Conservation (phyloP, 2,329 filamentous ascomycete species). For the Grosmannia huntii region DNA sequence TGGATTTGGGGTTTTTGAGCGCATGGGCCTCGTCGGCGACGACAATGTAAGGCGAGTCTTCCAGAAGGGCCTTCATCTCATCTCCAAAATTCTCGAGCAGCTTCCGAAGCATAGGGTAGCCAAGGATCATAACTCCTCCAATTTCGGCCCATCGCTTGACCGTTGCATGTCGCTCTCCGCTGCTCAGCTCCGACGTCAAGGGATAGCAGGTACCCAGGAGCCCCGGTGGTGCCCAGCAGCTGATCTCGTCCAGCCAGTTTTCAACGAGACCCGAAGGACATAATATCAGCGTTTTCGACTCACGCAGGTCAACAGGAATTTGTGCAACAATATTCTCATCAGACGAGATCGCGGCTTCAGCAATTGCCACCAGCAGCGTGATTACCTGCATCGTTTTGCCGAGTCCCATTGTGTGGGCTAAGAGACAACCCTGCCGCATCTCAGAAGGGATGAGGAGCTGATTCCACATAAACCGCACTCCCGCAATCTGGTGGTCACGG, state of each 20-base stretch:
- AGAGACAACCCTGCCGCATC: slow-evolving; percentile 58
- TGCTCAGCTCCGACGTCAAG: slow-evolving; percentile 31
- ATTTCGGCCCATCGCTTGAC: slow-evolving; percentile 46
- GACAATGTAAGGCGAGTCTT: slow-evolving; percentile 53
- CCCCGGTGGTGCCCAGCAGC: slow-evolving; percentile 49
- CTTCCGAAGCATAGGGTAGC: slow-evolving; percentile 55
- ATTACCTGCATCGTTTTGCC: slow-evolving; percentile 91
- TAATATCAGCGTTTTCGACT: slow-evolving; percentile 55
- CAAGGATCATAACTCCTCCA: slow-evolving; percentile 62
- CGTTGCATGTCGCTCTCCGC: slow-evolving; percentile 25
- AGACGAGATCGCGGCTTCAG: slow-evolving; percentile 47
- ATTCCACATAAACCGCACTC: slow-evolving; percentile 82
- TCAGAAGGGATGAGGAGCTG: slow-evolving; percentile 53
- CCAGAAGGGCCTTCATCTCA: slow-evolving; percentile 12
- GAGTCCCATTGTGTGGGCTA: slow-evolving; percentile 84
- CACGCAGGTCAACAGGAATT: slow-evolving; percentile 52
- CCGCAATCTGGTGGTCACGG: slow-evolving; percentile 69
- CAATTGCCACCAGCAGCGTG: slow-evolving; percentile 64
- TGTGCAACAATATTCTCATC: slow-evolving; percentile 47
- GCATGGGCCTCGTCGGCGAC: slow-evolving; percentile 77
- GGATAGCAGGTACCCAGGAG: slow-evolving; percentile 43
- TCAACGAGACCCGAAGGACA: slow-evolving; percentile 63
- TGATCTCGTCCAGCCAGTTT: slow-evolving; percentile 74
- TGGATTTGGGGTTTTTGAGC: slow-evolving; percentile 53
- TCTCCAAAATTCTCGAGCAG: slow-evolving; percentile 20